Percentiles rank a stretch among this genome's conserved stretches.
Evolutionary conservation across 768 basidiomycete species (phyloP).

Genomic region (Amanita molliuscula): DNA sequence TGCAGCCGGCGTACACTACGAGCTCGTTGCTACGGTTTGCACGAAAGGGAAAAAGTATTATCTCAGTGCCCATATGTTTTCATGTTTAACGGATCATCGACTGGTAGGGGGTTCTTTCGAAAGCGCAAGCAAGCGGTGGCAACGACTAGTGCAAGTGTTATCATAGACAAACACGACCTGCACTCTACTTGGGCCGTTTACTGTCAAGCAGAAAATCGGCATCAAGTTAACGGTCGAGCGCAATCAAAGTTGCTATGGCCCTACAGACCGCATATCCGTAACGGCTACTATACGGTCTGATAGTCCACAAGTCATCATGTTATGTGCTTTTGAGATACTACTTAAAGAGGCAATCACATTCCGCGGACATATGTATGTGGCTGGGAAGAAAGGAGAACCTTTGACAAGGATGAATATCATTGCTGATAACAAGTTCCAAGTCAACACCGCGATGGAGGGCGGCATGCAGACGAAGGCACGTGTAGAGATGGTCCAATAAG

Average conservation of each 20-base stretch:
- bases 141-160: slow-evolving; percentile 59
- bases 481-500: slow-evolving; percentile 46
- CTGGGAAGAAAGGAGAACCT: slow-evolving; percentile 50
- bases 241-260: slow-evolving; percentile 71
- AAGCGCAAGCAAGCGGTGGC: slow-evolving; percentile 63
- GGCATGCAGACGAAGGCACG: slow-evolving; percentile 54
- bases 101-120: slow-evolving; percentile 68
- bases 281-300: slow-evolving; percentile 68
- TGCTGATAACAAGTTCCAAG: slow-evolving; percentile 60
- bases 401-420: slow-evolving; percentile 44
- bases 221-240: slow-evolving; percentile 72
- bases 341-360: slow-evolving; percentile 73
- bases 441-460: slow-evolving; percentile 66
- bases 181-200: slow-evolving; percentile 93
- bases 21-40: slow-evolving; percentile 81
- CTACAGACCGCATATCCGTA: slow-evolving; percentile 71
- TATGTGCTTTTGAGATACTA: slow-evolving; percentile 78
- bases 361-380: slow-evolving; percentile 45
- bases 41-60: slow-evolving; percentile 73
- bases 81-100: slow-evolving; percentile 1
- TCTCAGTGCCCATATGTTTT: background rate
- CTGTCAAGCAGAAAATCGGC: slow-evolving; percentile 65
- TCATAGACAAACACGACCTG: slow-evolving; percentile 89
- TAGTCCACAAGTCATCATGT: slow-evolving; percentile 50
- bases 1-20: slow-evolving; percentile 78